These are phyloP conservation scores for Tolypocladium inflatum DNA, from an alignment of 2,329 filamentous ascomycete species.

Conservation along the genomic window DNA sequence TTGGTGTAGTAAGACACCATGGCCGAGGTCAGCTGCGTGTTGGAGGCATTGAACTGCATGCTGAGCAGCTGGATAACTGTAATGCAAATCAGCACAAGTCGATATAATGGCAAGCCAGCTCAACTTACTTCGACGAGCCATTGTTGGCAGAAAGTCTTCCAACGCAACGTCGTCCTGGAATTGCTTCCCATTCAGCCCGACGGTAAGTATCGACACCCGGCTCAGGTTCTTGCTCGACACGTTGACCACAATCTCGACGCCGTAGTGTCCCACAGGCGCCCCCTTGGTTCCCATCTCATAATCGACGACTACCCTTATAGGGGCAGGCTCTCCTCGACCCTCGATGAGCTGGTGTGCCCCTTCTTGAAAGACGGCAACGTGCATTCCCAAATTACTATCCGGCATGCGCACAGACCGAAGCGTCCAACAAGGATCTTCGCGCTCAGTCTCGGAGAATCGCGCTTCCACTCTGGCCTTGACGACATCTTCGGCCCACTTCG, in stretches of 20 bases:
- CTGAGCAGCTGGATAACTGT: constrained; percentile 65
- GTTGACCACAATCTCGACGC: constrained; percentile 62
- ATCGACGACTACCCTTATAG: constrained; percentile 65
- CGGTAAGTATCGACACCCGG: constrained; percentile 39
- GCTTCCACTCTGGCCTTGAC: constrained; percentile 79
- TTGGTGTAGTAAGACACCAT: constrained; percentile 73
- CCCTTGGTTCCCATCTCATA: constrained; percentile 57
- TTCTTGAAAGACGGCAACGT: constrained; percentile 65
- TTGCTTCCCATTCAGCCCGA: constrained; percentile 60
- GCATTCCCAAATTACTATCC: constrained; percentile 49
- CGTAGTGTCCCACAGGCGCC: constrained; percentile 55
- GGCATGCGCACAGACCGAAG: constrained; percentile 59
- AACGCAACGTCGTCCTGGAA: constrained; percentile 64
- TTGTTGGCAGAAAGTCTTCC: constrained; percentile 63
- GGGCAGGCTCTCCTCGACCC: constrained; percentile 57
- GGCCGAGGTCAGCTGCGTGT: constrained; percentile 53
- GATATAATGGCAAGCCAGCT: not conserved
- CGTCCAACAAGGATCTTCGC: constrained; percentile 73
- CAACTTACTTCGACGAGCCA: constrained; percentile 61
- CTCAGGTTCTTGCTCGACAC: constrained; percentile 45
- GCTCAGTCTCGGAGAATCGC: constrained; percentile 73
- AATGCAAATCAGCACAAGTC: constrained; percentile 20
- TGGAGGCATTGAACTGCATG: constrained; percentile 58
- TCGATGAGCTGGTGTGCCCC: constrained; percentile 51
- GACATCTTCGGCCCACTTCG: constrained; percentile 74